Percentiles rank a stretch among this genome's conserved stretches.
Conservation (phyloP, 2,329 filamentous ascomycete species). For the Aspergillus cejpii region DNA sequence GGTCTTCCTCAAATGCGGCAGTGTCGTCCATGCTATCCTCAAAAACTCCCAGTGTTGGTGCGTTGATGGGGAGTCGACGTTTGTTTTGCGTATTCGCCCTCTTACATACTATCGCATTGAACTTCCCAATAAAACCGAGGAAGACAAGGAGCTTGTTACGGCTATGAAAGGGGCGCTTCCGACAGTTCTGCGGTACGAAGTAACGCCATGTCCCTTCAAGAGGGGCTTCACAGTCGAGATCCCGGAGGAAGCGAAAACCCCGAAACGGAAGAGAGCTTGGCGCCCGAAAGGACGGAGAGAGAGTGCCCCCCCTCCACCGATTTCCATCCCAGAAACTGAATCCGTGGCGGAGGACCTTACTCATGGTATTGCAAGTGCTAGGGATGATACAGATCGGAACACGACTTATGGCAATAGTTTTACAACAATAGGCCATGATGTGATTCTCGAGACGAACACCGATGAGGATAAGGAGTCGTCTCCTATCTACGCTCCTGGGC, state of each 20-base stretch:
- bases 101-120: slow-evolving; percentile 90
- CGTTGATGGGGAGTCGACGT: slow-evolving; percentile 74
- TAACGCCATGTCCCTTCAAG: slow-evolving; percentile 78
- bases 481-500: slow-evolving; percentile 8
- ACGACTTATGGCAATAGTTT: slow-evolving; percentile 28
- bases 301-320: slow-evolving; percentile 19
- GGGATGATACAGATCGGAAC: slow-evolving; percentile 30
- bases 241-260: slow-evolving; percentile 60
- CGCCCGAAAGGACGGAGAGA: slow-evolving; percentile 51
- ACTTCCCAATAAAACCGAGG: slow-evolving; percentile 58
- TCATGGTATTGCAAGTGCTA: slow-evolving; percentile 23
- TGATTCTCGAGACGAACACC: slow-evolving; percentile 19
- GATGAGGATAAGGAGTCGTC: slow-evolving; percentile 14
- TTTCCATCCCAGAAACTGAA: slow-evolving; percentile 11
- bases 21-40: slow-evolving; percentile 75
- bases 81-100: slow-evolving; percentile 76
- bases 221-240: slow-evolving; percentile 68
- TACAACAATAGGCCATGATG: slow-evolving; percentile 21
- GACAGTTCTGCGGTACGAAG: slow-evolving; percentile 75
- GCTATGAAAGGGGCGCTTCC: slow-evolving; percentile 63
- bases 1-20: slow-evolving; percentile 79
- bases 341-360: slow-evolving; percentile 13
- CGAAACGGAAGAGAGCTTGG: slow-evolving; percentile 63
- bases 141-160: slow-evolving; percentile 58
- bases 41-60: slow-evolving; percentile 92